A percentile compares a stretch with the other conserved stretches of the same genome.
Evolutionary conservation across 2,329 filamentous ascomycete species (phyloP).

Genomic region (Stenocarpella maydis): DNA sequence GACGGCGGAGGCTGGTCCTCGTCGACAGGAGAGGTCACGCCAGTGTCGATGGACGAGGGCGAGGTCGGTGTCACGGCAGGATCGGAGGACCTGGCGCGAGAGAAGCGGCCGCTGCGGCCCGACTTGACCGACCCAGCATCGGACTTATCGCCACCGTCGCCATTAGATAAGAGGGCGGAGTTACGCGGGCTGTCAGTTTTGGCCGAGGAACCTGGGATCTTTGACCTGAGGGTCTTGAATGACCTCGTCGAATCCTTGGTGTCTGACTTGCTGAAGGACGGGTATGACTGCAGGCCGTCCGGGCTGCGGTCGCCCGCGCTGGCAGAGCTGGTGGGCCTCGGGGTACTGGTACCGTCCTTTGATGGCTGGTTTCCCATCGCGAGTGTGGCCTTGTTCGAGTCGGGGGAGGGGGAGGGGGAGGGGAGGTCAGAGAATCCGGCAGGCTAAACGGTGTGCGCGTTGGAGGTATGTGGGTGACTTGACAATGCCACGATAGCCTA

Average conservation of each 20-base stretch:
- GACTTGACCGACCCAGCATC: constrained; percentile 82
- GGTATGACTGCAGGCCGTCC: constrained; percentile 81
- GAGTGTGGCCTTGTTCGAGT: constrained; percentile 35
- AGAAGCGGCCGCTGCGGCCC: constrained; percentile 64
- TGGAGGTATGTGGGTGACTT: constrained; percentile 45
- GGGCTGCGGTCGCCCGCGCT: constrained; percentile 51
- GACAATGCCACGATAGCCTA: constrained; percentile 46
- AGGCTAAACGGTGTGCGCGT: constrained; percentile 46
- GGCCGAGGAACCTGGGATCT: constrained; percentile 75
- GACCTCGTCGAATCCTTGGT: constrained; percentile 93
- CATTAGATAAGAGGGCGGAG: constrained; percentile 72
- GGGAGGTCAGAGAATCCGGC: constrained; percentile 36
- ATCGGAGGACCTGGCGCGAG: constrained; percentile 57
- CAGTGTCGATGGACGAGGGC: constrained; percentile 51
- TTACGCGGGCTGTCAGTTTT: constrained; percentile 83
- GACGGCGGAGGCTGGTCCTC: constrained; percentile 78
- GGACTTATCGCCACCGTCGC: constrained; percentile 69
- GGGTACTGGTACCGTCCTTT: constrained; percentile 59
- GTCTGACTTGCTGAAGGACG: constrained; percentile 90
- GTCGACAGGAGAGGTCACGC: constrained; percentile 54
- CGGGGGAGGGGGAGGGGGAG: constrained; percentile 23
- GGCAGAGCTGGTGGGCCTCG: constrained; percentile 59
- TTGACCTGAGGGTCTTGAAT: constrained; percentile 84
- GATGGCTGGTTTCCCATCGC: constrained; percentile 81
- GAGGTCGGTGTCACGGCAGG: constrained; percentile 50